A percentile compares a stretch with the other conserved stretches of the same genome.
Evolutionary conservation across 2,329 filamentous ascomycete species (phyloP).

Genomic region (Paracoccidioides brasiliensis): DNA sequence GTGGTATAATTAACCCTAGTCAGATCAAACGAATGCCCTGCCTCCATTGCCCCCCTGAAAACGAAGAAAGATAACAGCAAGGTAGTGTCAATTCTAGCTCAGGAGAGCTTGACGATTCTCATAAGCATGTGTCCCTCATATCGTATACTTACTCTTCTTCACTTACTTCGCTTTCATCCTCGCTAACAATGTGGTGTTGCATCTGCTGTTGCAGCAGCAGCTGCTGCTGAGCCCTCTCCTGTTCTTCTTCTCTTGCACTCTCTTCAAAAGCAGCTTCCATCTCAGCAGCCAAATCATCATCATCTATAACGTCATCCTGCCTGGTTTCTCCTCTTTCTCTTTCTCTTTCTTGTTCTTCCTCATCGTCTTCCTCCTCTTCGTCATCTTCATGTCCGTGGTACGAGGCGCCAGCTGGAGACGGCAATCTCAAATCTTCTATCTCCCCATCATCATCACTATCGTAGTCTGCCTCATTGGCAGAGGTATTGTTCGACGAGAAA

Average conservation of each 20-base stretch:
- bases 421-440: conserved; percentile 25
- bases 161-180: conserved; percentile 51
- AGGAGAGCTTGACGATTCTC: background rate
- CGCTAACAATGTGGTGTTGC: conserved; percentile 23
- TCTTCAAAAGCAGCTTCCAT: conserved; percentile 43
- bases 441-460: conserved; percentile 29
- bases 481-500: conserved; percentile 31
- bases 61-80: background rate
- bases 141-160: conserved; percentile 43
- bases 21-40: background rate
- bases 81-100: background rate
- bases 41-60: no score
- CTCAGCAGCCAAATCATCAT: conserved; percentile 44
- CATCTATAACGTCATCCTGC: conserved; percentile 26
- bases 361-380: conserved; percentile 13
- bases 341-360: conserved; percentile 18
- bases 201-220: conserved; percentile 20
- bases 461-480: conserved; percentile 21
- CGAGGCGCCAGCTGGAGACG: conserved; percentile 23
- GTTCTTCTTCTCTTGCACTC: conserved; percentile 28
- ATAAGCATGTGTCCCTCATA: background rate
- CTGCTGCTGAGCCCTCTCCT: conserved; percentile 27
- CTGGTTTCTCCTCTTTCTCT: conserved; percentile 19
- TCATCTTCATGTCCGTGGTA: conserved; percentile 9
- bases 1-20: background rate